Evolutionary conservation across 208 protist genomes (phyloP).

Genomic region (Wallacemonas sp.): DNA sequence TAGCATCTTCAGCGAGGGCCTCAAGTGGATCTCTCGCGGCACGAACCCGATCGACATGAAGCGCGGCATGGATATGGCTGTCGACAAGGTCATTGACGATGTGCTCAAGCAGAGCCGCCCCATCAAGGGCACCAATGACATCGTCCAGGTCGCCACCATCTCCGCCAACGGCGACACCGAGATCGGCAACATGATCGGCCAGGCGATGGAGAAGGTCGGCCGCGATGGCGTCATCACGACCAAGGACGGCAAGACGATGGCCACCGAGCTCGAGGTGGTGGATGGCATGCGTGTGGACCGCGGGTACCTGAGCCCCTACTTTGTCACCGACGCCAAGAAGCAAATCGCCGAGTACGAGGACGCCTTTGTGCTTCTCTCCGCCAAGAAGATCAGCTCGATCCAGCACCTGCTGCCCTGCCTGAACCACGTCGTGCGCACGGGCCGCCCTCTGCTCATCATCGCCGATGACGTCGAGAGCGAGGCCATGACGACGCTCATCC

Average conservation of each 20-base stretch:
- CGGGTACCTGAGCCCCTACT: conserved; percentile 99
- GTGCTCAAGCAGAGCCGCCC: conserved; percentile 92
- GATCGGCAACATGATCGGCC: conserved; percentile 97
- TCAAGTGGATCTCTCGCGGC: conserved; percentile 96
- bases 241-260: conserved; percentile 98
- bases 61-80: conserved; percentile 97
- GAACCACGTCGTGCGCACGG: conserved; percentile 80
- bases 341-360: conserved; percentile 97
- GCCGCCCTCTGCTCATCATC: conserved; percentile 98
- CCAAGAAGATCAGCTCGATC: conserved; percentile 96
- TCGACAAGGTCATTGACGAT: conserved; percentile 87
- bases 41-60: conserved; percentile 99
- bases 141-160: conserved; percentile 98
- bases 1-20: conserved; percentile 98
- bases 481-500: conserved; percentile 91
- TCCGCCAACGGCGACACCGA: conserved; percentile 99
- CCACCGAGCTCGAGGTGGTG: conserved; percentile 97
- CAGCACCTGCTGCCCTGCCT: conserved; percentile 90
- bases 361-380: conserved; percentile 94
- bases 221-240: conserved; percentile 99
- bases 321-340: conserved; percentile 98
- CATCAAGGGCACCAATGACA: conserved; percentile 96
- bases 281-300: conserved; percentile 98
- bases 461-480: conserved; percentile 99
- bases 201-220: conserved; percentile 99